These are phyloP conservation scores for Clarireedia hainanense DNA, from an alignment of 2,329 filamentous ascomycete species.

Conservation along the genomic window DNA sequence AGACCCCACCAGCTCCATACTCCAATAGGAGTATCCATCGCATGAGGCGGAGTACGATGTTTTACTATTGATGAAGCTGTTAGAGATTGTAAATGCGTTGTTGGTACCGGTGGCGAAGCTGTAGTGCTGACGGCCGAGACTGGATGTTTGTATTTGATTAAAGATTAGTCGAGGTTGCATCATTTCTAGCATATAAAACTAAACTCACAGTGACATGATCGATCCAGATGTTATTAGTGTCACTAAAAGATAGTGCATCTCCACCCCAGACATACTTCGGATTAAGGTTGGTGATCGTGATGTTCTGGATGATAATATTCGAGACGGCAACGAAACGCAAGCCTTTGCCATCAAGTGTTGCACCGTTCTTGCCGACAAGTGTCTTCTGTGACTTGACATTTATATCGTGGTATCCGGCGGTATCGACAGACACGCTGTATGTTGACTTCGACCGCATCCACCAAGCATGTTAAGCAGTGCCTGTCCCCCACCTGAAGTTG, in stretches of 20 bases:
- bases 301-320: constrained; percentile 30
- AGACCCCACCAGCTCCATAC: constrained; percentile 29
- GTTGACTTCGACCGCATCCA: too few species aligned
- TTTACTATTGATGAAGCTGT: constrained; percentile 23
- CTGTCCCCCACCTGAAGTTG: too few species aligned
- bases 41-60: background rate
- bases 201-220: constrained; percentile 15
- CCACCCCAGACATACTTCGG: constrained; percentile 52
- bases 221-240: constrained; percentile 34
- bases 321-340: background rate
- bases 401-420: too few species aligned
- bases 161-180: too few species aligned
- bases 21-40: background rate
- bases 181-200: too few species aligned
- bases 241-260: constrained; percentile 47
- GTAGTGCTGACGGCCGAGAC: constrained; percentile 37
- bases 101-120: constrained; percentile 28
- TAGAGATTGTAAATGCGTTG: constrained; percentile 36
- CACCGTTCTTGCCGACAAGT: too few species aligned
- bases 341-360: background rate
- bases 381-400: too few species aligned
- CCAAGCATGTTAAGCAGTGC: too few species aligned
- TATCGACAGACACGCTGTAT: too few species aligned
- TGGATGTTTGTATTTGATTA: constrained; percentile 21
- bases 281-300: constrained; percentile 48